Conservation (phyloP, 2,329 filamentous ascomycete genomes). For the Didymosphaeria variabile region DNA sequence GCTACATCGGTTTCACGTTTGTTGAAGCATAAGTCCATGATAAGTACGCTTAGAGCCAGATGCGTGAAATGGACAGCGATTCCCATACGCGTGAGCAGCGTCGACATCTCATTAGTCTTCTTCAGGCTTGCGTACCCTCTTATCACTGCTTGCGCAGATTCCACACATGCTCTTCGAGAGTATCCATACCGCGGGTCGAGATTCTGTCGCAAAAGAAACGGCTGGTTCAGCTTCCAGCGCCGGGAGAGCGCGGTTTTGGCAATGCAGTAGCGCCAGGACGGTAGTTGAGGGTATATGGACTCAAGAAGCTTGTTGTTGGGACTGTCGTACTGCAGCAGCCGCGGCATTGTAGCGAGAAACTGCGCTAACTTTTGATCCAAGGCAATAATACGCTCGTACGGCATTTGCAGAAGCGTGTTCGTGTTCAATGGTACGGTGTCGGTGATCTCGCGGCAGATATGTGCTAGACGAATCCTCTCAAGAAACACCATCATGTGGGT, state of each 20-base stretch:
- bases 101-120: neutral
- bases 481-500: slow-evolving; percentile 51
- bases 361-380: slow-evolving; percentile 45
- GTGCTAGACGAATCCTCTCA: slow-evolving; percentile 21
- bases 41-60: slow-evolving; percentile 12
- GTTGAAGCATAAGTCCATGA: slow-evolving; percentile 19
- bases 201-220: slow-evolving; percentile 14
- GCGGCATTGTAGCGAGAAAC: slow-evolving; percentile 41
- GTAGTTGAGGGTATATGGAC: slow-evolving; percentile 14
- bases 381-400: slow-evolving; percentile 40
- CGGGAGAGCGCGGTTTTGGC: slow-evolving; percentile 4
- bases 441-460: slow-evolving; percentile 48
- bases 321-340: slow-evolving; percentile 39
- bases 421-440: slow-evolving; percentile 39
- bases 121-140: neutral
- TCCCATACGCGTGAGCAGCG: slow-evolving; percentile 14
- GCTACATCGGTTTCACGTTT: neutral
- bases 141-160: slow-evolving; percentile 16
- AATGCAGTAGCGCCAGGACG: slow-evolving; percentile 13
- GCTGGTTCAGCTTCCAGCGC: slow-evolving; percentile 18
- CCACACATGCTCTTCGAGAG: slow-evolving; percentile 14
- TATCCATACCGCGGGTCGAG: slow-evolving; percentile 11
- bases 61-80: slow-evolving; percentile 18
- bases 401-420: slow-evolving; percentile 26
- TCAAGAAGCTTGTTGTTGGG: slow-evolving; percentile 13